Evolutionary conservation across 2,329 filamentous ascomycete species (phyloP).

Genomic region (Hypoxylon sp.): DNA sequence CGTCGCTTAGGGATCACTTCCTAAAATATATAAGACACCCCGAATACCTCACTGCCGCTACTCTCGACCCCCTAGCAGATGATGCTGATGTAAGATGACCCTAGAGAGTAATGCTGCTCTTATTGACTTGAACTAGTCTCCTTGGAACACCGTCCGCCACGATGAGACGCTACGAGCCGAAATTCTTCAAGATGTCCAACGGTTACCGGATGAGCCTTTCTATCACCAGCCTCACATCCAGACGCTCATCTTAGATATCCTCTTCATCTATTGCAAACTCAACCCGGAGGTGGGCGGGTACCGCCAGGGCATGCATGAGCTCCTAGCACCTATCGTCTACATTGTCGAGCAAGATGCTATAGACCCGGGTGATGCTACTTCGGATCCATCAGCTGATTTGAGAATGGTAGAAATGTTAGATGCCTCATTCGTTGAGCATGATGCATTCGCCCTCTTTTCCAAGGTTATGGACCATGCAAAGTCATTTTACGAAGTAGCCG

Average conservation of each 20-base stretch:
- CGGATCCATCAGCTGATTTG: conserved; percentile 57
- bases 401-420: conserved; percentile 77
- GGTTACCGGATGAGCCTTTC: conserved; percentile 91
- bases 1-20: conserved; percentile 77
- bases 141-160: conserved; percentile 86
- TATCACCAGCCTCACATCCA: conserved; percentile 87
- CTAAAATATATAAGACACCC: conserved; percentile 86
- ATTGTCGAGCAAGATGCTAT: conserved; percentile 86
- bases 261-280: conserved; percentile 95
- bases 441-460: conserved; percentile 87
- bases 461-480: conserved; percentile 89
- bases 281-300: conserved; percentile 89
- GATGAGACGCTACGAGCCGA: conserved; percentile 88
- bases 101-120: neutral
- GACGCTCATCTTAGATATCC: conserved; percentile 82
- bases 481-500: conserved; percentile 82
- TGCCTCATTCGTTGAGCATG: conserved; percentile 82
- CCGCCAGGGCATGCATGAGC: conserved; percentile 98
- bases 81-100: conserved; percentile 67
- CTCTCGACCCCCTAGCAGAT: conserved; percentile 86
- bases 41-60: conserved; percentile 77
- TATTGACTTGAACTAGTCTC: conserved; percentile 70
- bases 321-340: conserved; percentile 89
- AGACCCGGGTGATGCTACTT: conserved; percentile 57
- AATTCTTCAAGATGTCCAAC: conserved; percentile 93